Percentiles rank a stretch among this genome's conserved stretches.
These are phyloP conservation scores for Aspergillus sp. DNA, from an alignment of 2,329 filamentous ascomycete species.

Conservation along the genomic window DNA sequence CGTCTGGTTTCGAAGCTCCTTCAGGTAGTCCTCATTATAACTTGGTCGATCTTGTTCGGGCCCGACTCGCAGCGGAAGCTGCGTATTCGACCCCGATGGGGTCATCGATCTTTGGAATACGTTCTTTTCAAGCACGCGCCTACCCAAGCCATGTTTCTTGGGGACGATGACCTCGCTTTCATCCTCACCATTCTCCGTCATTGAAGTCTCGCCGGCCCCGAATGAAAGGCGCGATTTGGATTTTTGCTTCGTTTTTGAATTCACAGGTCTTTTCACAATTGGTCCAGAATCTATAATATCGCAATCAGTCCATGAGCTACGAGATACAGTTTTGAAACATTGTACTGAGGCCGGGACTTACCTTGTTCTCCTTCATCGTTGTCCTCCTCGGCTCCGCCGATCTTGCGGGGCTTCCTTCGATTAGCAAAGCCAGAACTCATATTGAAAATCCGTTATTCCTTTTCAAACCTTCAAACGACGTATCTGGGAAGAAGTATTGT, in stretches of 20 bases:
- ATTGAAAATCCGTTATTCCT: neutral
- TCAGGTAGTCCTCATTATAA: conserved; percentile 84
- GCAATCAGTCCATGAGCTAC: conserved; percentile 8
- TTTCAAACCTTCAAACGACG: neutral
- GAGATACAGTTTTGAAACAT: neutral
- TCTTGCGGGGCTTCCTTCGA: conserved; percentile 71
- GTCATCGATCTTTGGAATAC: conserved; percentile 58
- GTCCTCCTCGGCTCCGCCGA: conserved; percentile 68
- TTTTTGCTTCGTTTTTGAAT: conserved; percentile 63
- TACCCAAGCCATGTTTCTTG: conserved; percentile 59
- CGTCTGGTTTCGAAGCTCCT: conserved; percentile 81
- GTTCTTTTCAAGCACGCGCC: conserved; percentile 66
- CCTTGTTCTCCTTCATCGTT: conserved; percentile 38
- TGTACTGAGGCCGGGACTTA: conserved; percentile 30
- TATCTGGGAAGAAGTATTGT: neutral
- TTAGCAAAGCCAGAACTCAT: conserved; percentile 60
- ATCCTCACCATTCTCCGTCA: conserved; percentile 55
- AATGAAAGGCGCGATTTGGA: conserved; percentile 76
- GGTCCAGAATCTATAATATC: conserved; percentile 44
- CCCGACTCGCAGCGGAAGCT: conserved; percentile 57
- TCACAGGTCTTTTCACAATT: conserved; percentile 54
- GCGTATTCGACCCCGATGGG: conserved; percentile 48
- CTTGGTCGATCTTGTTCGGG: conserved; percentile 70
- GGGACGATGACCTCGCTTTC: conserved; percentile 58
- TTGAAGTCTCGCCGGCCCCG: conserved; percentile 59